Evolutionary conservation across 768 basidiomycete species (phyloP).

Genomic region (Boletus vermiculosoides): DNA sequence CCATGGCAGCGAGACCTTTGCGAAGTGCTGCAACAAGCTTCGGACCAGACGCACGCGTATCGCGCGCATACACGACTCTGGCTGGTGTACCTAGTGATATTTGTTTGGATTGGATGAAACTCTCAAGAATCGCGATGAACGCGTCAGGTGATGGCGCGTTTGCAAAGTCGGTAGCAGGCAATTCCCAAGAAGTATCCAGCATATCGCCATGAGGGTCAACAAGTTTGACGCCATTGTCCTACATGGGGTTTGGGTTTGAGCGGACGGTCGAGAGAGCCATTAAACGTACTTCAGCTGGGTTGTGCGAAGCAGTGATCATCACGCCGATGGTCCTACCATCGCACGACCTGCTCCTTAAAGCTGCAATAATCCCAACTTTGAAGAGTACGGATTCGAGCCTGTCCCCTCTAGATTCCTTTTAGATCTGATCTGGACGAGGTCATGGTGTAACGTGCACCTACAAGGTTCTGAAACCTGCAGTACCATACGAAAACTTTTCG

Average conservation of each 20-base stretch:
- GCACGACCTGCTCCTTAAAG: conserved; percentile 85
- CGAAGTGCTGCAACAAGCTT: conserved; percentile 73
- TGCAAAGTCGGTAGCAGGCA: conserved; percentile 79
- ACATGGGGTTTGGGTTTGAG: conserved; percentile 9
- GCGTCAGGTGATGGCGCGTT: conserved; percentile 76
- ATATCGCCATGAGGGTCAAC: conserved; percentile 98
- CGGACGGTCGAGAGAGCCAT: background rate
- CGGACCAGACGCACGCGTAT: conserved; percentile 88
- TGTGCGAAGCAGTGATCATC: conserved; percentile 99
- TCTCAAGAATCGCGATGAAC: conserved; percentile 64
- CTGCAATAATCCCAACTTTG: conserved; percentile 88
- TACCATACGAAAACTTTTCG: conserved; percentile 82
- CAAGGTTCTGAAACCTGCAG: conserved; percentile 92
- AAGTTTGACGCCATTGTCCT: conserved; percentile 99
- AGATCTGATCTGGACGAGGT: conserved; percentile 8
- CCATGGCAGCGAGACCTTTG: conserved; percentile 77
- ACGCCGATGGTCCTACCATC: conserved; percentile 92
- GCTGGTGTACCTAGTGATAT: conserved; percentile 81
- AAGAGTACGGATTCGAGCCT: conserved; percentile 90
- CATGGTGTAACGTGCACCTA: conserved; percentile 41
- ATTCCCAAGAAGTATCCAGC: conserved; percentile 93
- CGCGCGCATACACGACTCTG: conserved; percentile 85
- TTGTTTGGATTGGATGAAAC: conserved; percentile 58
- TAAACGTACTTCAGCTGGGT: conserved; percentile 83
- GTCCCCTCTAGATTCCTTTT: conserved; percentile 47